Evolutionary conservation across 2,329 filamentous ascomycete species (phyloP), one percentile per base, ranked within the genome.

Genomic region (Pseudohalonectria lignicola): DNA sequence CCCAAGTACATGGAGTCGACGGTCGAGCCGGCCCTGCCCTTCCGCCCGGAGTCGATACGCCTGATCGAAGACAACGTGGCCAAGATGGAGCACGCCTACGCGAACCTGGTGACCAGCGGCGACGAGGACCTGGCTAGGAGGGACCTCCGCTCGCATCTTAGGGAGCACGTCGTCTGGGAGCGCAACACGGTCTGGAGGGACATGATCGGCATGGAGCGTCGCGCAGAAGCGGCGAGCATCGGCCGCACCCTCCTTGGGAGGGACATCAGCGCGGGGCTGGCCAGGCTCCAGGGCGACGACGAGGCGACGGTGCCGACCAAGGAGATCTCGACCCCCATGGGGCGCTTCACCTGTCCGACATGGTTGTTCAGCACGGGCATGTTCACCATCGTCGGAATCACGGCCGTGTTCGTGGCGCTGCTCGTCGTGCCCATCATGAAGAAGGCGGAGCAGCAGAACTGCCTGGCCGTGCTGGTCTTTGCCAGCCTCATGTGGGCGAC

Each of bases 101-200:
- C 87, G 2, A 73, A 82, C 19, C 67, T 95, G 15, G 82, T 93
- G 39, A 93, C 87, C 0, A 76, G 81, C 31, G 87, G 87, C 21
- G 86, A 98, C 52, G 61, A 82, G 3, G 67, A 73, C 5, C 64
- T 82, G 11, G 88, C 92, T 4, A 85, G 79, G 51, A 81, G 85
- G 48, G 92, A 96, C 54, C 68, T 98, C 41, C 76, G 92, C 39
- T 76, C 94, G 21, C 88, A 98, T 53, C 71, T 98, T 19, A 73
- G 92, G 41, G 93, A 98, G 61, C 92, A 98, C 57, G 88, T 98
- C 16, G 90, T 96, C 1, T 98, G 92, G 93, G 93, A 98, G 59
- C 76, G 92, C 41, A 98, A 98, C 55, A 98, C 92, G 0, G 92
- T 98, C 15, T 98, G 92, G 92, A 73, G 93, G 62, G 92, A 98